Percentiles rank a stretch among this genome's conserved stretches.
Conservation (phyloP, 2,329 filamentous ascomycete species). For the Claviceps citrina region DNA sequence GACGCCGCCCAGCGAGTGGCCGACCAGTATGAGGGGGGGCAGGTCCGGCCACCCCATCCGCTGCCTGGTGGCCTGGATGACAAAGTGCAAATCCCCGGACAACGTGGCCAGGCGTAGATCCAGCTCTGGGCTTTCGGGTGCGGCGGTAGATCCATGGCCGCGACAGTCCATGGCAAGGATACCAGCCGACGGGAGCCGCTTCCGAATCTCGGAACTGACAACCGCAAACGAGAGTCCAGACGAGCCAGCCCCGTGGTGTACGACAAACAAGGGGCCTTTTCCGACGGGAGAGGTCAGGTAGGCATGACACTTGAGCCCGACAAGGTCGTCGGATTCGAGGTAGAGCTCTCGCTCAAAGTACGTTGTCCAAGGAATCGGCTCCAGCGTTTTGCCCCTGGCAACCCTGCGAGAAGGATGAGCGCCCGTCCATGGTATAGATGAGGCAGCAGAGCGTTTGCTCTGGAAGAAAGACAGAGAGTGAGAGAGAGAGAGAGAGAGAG, state of each 20-base stretch:
- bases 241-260: slow-evolving; percentile 88
- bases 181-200: slow-evolving; percentile 62
- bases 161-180: slow-evolving; percentile 75
- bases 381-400: slow-evolving; percentile 37
- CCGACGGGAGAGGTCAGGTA: slow-evolving; percentile 72
- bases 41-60: slow-evolving; percentile 58
- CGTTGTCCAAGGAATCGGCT: slow-evolving; percentile 68
- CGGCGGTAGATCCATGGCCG: slow-evolving; percentile 64
- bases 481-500: not conserved
- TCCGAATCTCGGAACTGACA: slow-evolving; percentile 61
- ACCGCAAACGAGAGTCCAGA: slow-evolving; percentile 85
- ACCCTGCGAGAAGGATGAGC: slow-evolving; percentile 20
- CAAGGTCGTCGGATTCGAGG: slow-evolving; percentile 35
- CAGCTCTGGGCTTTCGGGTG: slow-evolving; percentile 23
- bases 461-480: not conserved
- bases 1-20: slow-evolving; percentile 84
- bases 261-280: slow-evolving; percentile 70
- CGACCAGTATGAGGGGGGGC: slow-evolving; percentile 70
- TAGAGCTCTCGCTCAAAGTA: slow-evolving; percentile 85
- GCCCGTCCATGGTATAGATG: slow-evolving; percentile 5
- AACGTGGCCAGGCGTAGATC: slow-evolving; percentile 63
- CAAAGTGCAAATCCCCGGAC: slow-evolving; percentile 53
- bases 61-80: slow-evolving; percentile 50
- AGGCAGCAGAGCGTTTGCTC: too few relatives aligned
- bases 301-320: slow-evolving; percentile 55